Evolutionary conservation across 331 rosid genomes (phyloP).

Genomic region (Pyracantha coccinea): DNA sequence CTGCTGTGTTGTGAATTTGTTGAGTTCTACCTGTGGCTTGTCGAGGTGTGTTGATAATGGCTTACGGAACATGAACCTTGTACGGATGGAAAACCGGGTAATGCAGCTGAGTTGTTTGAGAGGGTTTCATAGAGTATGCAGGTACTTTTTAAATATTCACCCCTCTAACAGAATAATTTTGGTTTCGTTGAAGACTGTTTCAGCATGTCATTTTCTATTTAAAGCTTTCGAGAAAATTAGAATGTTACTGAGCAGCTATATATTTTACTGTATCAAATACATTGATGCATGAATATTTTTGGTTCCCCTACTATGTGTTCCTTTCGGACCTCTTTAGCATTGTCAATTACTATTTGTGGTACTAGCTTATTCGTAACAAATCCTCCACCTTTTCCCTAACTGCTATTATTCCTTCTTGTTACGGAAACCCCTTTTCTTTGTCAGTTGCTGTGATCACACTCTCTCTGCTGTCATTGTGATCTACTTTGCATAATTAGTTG

Average conservation of each 20-base stretch:
- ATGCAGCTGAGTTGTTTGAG: constrained; percentile 71
- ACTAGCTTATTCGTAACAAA: background rate
- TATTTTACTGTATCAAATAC: background rate
- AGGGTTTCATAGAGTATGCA: constrained; percentile 72
- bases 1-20: background rate
- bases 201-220: background rate
- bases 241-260: background rate
- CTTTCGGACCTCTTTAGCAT: background rate
- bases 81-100: constrained; percentile 58
- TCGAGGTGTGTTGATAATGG: background rate
- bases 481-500: background rate
- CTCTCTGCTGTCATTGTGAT: background rate
- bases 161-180: background rate
- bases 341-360: background rate
- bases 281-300: background rate
- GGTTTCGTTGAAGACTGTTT: background rate
- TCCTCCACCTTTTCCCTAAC: background rate
- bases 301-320: background rate
- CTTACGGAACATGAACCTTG: background rate
- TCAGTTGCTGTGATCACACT: background rate
- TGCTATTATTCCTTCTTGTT: background rate
- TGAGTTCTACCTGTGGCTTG: background rate
- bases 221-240: background rate
- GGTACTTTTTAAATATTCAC: constrained; percentile 26
- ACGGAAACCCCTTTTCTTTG: background rate